Percentiles rank a stretch among this genome's conserved stretches.
These are phyloP conservation scores for Oldenlandia corymbosa DNA, from an alignment of 257 asterid species.

Conservation along the genomic window DNA sequence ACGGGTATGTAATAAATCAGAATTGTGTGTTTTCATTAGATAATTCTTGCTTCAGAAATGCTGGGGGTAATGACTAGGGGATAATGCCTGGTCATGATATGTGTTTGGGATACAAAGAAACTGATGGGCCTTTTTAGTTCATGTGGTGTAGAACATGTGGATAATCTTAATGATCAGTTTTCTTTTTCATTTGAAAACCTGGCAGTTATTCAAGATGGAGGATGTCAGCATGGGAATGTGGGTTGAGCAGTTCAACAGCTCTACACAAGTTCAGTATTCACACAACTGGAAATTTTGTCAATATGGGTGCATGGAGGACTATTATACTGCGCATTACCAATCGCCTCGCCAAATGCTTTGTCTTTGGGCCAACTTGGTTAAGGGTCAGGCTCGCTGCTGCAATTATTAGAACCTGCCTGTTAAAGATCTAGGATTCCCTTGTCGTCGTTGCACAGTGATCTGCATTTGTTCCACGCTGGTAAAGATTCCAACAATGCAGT, in stretches of 20 bases:
- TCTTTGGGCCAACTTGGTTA: constrained; percentile 42
- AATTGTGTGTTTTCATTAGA: no score
- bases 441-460: no score
- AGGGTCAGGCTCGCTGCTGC: constrained; percentile 42
- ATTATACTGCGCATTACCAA: constrained; percentile 94
- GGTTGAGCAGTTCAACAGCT: constrained; percentile 83
- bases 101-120: no score
- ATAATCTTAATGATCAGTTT: not conserved
- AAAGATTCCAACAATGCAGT: no score
- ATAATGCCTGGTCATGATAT: no score
- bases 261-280: constrained; percentile 49
- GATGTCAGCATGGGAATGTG: constrained; percentile 99
- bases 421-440: no score
- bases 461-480: no score
- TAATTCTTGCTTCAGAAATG: no score
- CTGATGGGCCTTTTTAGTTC: no score
- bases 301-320: constrained; percentile 83
- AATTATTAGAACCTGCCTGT: constrained; percentile 25
- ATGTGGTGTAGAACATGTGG: not conserved
- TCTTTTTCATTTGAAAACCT: not conserved
- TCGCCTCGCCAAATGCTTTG: constrained; percentile 93
- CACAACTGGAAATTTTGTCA: constrained; percentile 92
- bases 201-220: constrained; percentile 93
- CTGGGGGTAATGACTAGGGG: no score
- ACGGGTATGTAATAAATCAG: constrained; percentile 44